These are phyloP conservation scores for Polygonum aviculare DNA, from an alignment of 148 eudicot genomes.

Conservation along the genomic window DNA sequence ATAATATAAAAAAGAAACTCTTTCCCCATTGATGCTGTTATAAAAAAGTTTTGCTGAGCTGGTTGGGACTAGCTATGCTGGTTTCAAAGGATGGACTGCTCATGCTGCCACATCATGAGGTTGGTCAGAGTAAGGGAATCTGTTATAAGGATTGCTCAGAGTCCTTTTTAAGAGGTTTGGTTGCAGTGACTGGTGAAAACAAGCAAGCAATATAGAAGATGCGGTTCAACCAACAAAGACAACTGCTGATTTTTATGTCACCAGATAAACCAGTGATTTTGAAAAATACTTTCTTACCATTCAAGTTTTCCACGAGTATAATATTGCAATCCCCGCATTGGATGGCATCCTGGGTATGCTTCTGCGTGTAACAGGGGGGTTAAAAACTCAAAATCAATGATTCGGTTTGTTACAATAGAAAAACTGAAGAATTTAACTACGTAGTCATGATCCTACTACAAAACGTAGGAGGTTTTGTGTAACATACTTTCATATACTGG, in stretches of 20 bases:
- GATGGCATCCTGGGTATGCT: conserved; percentile 74
- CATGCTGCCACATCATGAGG: background rate
- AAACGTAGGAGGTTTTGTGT: background rate
- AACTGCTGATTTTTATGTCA: background rate
- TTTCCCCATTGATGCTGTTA: background rate
- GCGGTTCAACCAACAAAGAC: background rate
- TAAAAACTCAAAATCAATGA: background rate
- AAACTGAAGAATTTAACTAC: background rate
- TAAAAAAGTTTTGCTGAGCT: background rate
- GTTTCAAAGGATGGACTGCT: background rate
- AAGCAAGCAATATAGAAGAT: background rate
- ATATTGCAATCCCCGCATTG: conserved; percentile 84
- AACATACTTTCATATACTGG: conserved; percentile 76
- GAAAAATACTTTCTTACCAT: conserved; percentile 40
- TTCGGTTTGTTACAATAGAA: background rate
- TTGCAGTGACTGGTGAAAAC: background rate
- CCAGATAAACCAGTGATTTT: background rate
- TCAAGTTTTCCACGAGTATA: conserved; percentile 88
- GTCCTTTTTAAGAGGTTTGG: background rate
- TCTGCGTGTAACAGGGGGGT: conserved; percentile 27
- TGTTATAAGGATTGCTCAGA: background rate
- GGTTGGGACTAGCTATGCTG: background rate
- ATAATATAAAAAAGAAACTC: background rate
- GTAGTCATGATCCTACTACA: background rate
- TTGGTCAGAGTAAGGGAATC: background rate